A percentile compares a stretch with the other conserved stretches of the same genome.
Conservation (phyloP, 192 early-diverging fungal genomes). For the Diversispora eburnea region DNA sequence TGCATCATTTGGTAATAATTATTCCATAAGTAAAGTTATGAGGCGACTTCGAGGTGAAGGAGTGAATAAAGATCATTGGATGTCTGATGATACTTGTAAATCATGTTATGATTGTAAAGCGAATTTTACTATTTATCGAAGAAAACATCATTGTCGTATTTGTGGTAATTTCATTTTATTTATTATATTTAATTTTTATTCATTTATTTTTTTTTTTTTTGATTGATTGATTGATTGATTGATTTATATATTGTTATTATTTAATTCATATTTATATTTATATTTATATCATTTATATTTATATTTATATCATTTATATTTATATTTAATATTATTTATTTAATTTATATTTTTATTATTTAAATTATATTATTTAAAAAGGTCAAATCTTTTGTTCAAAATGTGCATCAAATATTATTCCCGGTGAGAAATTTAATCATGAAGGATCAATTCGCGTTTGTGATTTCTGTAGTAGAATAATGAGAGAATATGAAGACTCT, state of each 20-base stretch:
- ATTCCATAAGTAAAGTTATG: conserved; percentile 49
- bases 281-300: conserved; percentile 1
- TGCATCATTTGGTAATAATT: conserved; percentile 42
- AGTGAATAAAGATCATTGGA: conserved; percentile 68
- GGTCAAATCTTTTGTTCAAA: conserved; percentile 73
- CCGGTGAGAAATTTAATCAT: conserved; percentile 63
- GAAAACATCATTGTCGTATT: conserved; percentile 78
- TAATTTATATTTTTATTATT: background rate
- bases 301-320: background rate
- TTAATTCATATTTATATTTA: background rate
- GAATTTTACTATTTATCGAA: conserved; percentile 63
- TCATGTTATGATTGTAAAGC: conserved; percentile 81
- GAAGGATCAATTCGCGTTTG: conserved; percentile 70
- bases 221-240: background rate
- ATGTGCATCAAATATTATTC: conserved; percentile 68
- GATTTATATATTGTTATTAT: background rate
- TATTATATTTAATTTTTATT: background rate
- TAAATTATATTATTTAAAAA: conserved; percentile 23
- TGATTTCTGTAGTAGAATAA: conserved; percentile 55
- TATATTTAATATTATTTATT: background rate
- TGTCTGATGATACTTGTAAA: conserved; percentile 77
- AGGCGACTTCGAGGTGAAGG: conserved; percentile 53
- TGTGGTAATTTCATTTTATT: conserved; percentile 54
- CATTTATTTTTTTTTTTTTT: background rate
- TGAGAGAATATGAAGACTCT: conserved; percentile 49